Conservation (phyloP, 2,329 filamentous ascomycete genomes). For the Lachnellula willkommii region DNA sequence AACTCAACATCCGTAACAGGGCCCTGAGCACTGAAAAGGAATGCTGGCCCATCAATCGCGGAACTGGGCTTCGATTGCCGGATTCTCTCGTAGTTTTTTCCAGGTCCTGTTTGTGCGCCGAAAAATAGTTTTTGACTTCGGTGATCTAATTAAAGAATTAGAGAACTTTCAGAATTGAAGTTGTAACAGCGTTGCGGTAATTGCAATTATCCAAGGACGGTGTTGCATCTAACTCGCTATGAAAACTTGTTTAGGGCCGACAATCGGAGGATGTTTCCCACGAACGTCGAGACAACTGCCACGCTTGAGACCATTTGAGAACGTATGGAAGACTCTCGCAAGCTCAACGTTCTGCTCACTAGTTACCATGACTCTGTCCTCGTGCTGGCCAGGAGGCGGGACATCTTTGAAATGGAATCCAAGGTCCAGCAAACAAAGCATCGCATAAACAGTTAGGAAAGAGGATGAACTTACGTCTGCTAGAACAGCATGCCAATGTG, state of each 20-base stretch:
- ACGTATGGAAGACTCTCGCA: too few relatives aligned
- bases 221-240: neutral
- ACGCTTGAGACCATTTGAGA: too few relatives aligned
- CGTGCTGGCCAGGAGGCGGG: too few relatives aligned
- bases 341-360: too few relatives aligned
- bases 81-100: slow-evolving; percentile 74
- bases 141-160: slow-evolving; percentile 53
- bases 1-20: slow-evolving; percentile 71
- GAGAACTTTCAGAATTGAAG: neutral
- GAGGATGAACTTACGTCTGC: slow-evolving; percentile 49
- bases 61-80: slow-evolving; percentile 59
- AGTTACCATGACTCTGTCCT: too few relatives aligned
- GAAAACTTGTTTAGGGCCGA: too few relatives aligned
- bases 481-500: slow-evolving; percentile 77
- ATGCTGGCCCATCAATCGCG: slow-evolving; percentile 62
- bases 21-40: slow-evolving; percentile 69
- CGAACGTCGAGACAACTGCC: too few relatives aligned
- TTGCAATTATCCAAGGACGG: neutral
- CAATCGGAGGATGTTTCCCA: too few relatives aligned
- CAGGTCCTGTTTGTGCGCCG: slow-evolving; percentile 79
- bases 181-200: slow-evolving; percentile 4
- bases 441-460: neutral
- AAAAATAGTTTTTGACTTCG: slow-evolving; percentile 90
- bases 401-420: neutral
- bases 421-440: too few relatives aligned